Conservation (phyloP, 1,139 yeast species). For the Oligophagozyma castellii region DNA sequence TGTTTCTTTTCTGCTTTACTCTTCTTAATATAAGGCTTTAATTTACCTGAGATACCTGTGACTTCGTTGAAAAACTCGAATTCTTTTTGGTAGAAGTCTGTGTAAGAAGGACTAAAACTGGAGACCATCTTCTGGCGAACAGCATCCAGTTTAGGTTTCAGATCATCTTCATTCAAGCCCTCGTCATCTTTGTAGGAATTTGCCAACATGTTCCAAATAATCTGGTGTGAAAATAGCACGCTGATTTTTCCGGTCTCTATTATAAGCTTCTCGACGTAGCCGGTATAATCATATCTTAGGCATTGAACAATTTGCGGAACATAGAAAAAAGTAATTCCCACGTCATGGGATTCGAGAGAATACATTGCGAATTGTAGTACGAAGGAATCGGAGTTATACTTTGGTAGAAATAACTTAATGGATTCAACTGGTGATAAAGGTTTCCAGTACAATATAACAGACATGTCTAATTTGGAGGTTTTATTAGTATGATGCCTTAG, state of each 20-base stretch:
- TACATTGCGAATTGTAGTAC: constrained; percentile 82
- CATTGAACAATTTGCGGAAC: constrained; percentile 97
- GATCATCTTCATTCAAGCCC: constrained; percentile 58
- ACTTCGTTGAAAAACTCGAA: constrained; percentile 85
- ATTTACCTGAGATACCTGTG: constrained; percentile 84
- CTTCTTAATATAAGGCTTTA: constrained; percentile 86
- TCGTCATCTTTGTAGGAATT: constrained; percentile 88
- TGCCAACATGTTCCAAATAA: constrained; percentile 96
- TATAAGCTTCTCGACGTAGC: constrained; percentile 80
- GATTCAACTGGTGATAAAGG: constrained; percentile 77
- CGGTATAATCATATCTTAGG: constrained; percentile 65
- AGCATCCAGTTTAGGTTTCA: constrained; percentile 72
- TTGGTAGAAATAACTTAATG: constrained; percentile 72
- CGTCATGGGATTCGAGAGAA: constrained; percentile 79
- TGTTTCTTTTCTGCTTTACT: constrained; percentile 92
- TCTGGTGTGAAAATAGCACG: constrained; percentile 90
- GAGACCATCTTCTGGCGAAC: constrained; percentile 56
- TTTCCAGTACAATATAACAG: constrained; percentile 50
- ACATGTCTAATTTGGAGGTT: constrained; percentile 13
- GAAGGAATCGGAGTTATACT: constrained; percentile 51
- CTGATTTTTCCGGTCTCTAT: constrained; percentile 86
- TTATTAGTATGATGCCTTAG: constrained; percentile 25
- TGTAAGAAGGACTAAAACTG: constrained; percentile 47
- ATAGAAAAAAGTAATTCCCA: constrained; percentile 81
- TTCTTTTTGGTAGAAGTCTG: constrained; percentile 62